A percentile compares a stretch with the other conserved stretches of the same genome.
These are phyloP conservation scores for Fusarium paranaense DNA, from an alignment of 2,329 filamentous ascomycete species.

Conservation along the genomic window DNA sequence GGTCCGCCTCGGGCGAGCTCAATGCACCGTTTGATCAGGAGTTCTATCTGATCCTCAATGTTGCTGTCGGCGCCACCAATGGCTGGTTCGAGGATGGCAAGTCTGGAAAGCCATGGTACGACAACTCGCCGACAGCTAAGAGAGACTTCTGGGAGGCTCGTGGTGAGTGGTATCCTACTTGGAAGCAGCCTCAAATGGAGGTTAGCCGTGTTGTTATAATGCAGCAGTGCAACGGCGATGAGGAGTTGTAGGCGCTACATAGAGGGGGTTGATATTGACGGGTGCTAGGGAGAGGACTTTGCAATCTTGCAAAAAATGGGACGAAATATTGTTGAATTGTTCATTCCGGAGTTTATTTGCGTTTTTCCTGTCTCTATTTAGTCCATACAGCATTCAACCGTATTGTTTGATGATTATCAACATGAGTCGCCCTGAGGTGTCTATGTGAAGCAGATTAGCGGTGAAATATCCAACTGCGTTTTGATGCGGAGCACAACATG, in stretches of 20 bases:
- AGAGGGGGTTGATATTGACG: neutral
- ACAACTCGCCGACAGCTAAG: conserved; percentile 72
- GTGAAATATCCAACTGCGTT: neutral
- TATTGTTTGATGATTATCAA: too few relatives aligned
- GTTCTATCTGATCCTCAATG: conserved; percentile 81
- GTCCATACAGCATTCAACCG: neutral
- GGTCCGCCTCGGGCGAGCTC: conserved; percentile 69
- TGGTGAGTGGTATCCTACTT: conserved; percentile 76
- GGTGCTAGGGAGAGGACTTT: neutral
- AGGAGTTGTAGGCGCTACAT: conserved; percentile 55
- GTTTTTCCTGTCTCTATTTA: neutral
- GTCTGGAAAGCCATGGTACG: conserved; percentile 82
- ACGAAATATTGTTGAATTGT: neutral
- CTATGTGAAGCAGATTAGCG: neutral
- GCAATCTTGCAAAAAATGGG: neutral
- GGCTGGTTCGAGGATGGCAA: conserved; percentile 85
- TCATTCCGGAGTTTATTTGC: neutral
- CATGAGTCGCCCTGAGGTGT: too few relatives aligned
- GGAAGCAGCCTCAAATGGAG: conserved; percentile 76
- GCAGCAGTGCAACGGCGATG: conserved; percentile 75
- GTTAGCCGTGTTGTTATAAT: conserved; percentile 77
- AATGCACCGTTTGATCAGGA: conserved; percentile 80
- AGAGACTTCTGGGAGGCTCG: conserved; percentile 82
- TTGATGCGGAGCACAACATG: neutral
- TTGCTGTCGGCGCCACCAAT: conserved; percentile 82